These are phyloP conservation scores for Decorospora gaudefroyi DNA, from an alignment of 2,329 filamentous ascomycete species.

Conservation along the genomic window DNA sequence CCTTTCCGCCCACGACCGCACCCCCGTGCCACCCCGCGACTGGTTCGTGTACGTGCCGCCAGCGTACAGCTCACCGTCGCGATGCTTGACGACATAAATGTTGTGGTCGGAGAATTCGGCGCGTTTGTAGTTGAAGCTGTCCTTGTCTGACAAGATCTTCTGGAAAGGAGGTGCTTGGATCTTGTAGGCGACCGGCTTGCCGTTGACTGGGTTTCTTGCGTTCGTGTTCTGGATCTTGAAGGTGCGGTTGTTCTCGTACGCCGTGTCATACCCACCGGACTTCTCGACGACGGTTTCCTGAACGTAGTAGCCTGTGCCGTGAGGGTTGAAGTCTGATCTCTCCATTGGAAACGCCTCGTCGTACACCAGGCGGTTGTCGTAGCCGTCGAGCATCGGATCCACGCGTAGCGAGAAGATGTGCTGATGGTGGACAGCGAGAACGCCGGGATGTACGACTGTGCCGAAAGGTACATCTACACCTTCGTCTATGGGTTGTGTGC, in stretches of 20 bases:
- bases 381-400: conserved; percentile 55
- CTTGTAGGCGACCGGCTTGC: conserved; percentile 56
- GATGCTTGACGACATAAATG: conserved; percentile 62
- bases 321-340: conserved; percentile 59
- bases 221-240: conserved; percentile 57
- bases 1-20: conserved; percentile 56
- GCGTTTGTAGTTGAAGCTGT: conserved; percentile 61
- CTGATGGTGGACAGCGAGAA: conserved; percentile 72
- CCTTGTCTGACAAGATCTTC: conserved; percentile 58
- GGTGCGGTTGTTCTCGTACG: conserved; percentile 51
- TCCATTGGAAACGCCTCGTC: conserved; percentile 64
- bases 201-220: conserved; percentile 54
- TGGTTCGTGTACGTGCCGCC: conserved; percentile 66
- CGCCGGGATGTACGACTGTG: conserved; percentile 70
- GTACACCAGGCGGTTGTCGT: conserved; percentile 55
- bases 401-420: conserved; percentile 69
- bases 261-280: conserved; percentile 58
- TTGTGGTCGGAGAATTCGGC: conserved; percentile 64
- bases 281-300: conserved; percentile 54
- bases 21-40: conserved; percentile 57
- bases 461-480: conserved; percentile 67
- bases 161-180: conserved; percentile 56
- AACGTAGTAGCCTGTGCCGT: conserved; percentile 57
- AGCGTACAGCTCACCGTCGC: conserved; percentile 63
- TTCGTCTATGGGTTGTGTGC: conserved; percentile 69